These are phyloP conservation scores for Davidsoniella australis DNA, from an alignment of 2,329 filamentous ascomycete species.

Conservation along the genomic window DNA sequence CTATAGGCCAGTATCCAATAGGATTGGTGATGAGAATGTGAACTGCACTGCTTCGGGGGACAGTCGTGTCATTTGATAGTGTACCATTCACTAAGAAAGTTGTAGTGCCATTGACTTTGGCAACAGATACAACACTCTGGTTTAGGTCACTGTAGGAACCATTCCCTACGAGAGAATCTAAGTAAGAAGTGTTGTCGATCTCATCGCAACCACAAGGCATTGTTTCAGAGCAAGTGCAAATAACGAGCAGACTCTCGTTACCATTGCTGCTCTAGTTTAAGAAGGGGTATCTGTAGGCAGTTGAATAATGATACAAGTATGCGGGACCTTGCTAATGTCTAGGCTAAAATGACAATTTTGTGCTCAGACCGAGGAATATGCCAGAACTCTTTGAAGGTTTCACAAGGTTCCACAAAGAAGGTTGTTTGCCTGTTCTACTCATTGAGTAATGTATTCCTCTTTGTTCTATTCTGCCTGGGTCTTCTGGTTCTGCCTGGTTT, in stretches of 20 bases:
- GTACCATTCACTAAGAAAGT: slow-evolving; percentile 63
- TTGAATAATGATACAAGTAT: slow-evolving; percentile 42
- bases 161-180: slow-evolving; percentile 47
- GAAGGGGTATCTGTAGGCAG: slow-evolving; percentile 27
- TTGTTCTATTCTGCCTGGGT: too few relatives aligned
- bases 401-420: too few relatives aligned
- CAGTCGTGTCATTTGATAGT: slow-evolving; percentile 47
- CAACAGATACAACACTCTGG: slow-evolving; percentile 43
- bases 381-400: too few relatives aligned
- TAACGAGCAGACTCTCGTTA: slow-evolving; percentile 21
- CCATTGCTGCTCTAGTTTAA: slow-evolving; percentile 31
- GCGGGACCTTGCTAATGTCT: slow-evolving; percentile 47
- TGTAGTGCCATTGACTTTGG: slow-evolving; percentile 36
- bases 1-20: slow-evolving; percentile 33
- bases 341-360: slow-evolving; percentile 21
- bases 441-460: too few relatives aligned
- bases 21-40: slow-evolving; percentile 17
- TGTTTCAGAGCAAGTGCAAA: slow-evolving; percentile 34
- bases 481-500: too few relatives aligned
- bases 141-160: slow-evolving; percentile 43
- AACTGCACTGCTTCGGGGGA: slow-evolving; percentile 24
- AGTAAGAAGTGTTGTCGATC: slow-evolving; percentile 41
- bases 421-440: too few relatives aligned
- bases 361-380: too few relatives aligned
- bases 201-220: slow-evolving; percentile 52